Base-by-base conservation (phyloP, 148 eudicot species). In the Nepenthes gracilis region DNA sequence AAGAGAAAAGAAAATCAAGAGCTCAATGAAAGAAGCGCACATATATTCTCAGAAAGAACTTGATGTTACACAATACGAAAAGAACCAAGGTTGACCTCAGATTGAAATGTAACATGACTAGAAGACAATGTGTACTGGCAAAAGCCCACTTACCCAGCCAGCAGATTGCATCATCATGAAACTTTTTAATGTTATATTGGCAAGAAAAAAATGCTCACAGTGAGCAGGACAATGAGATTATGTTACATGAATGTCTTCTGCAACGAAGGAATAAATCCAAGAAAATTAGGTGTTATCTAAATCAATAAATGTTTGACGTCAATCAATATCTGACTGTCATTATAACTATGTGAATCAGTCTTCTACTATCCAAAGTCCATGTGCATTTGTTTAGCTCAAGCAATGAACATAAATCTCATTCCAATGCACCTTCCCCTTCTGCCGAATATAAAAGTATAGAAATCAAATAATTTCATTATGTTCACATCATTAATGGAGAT, bases 1-100 rank as follows among this genome's bases (percentile, higher is more conserved):
- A 69, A 37, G 33, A 36, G 53, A 43, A 74, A 33, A 58, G 55
- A n/a, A 52, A 32, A 4, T 52, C 6, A 12, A 52, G 6, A 32
- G n/a, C 52, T 48, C n/a, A 63, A 38, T n/a, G 23, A 32, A 43
- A 61, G 55, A 50, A 11, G 10, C 1, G 55, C 2, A 52, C 32
- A n/a, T 52, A 23, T 13, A 23, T 12, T 2, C 23, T 1, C 14
- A n/a, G 11, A 52, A 5, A 14, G 32, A 32, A 13, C 55, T 52
- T 32, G 23, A 23, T 23, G 32, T 52, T 5, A 52, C n/a, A 13
- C 23, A 52, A 52, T 12, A 40, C 23, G 23, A 23, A 8, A 40
- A 40, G 45, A 40, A 40, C 45, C 4, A 40, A 40, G 45, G 4
- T 40, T 4, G 6, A 40, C 45, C 45, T 40, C 8, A 40, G 8